phyloP scores from a whole-genome alignment of 208 protist genomes.

The Leishmania mexicana region DNA sequence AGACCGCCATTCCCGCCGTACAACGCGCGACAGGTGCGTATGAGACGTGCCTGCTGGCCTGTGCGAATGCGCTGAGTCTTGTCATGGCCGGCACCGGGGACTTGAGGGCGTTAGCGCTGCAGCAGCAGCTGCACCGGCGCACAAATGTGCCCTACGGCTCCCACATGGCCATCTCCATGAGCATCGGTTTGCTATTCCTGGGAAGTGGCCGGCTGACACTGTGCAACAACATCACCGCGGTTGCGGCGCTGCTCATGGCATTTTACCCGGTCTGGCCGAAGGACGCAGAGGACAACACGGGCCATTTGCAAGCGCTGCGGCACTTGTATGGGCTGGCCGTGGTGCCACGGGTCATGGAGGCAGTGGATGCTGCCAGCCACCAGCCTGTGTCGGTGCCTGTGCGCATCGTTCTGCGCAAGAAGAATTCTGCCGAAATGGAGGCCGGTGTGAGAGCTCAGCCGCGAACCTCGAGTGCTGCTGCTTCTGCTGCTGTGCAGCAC shows the following conservation, averaged over 20 bases:
- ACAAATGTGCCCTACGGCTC: slow-evolving; percentile 86
- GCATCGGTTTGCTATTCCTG: slow-evolving; percentile 95
- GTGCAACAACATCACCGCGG: slow-evolving; percentile 68
- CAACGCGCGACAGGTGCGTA: slow-evolving; percentile 80
- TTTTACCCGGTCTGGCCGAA: slow-evolving; percentile 95
- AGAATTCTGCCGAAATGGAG: not conserved
- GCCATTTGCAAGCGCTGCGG: slow-evolving; percentile 90
- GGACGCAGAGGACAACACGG: slow-evolving; percentile 88
- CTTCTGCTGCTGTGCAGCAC: not conserved
- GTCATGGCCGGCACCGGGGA: slow-evolving; percentile 96
- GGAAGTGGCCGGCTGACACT: slow-evolving; percentile 92
- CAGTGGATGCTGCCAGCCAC: slow-evolving; percentile 90
- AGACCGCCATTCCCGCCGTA: slow-evolving; percentile 44
- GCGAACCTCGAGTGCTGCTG: slow-evolving; percentile 48
- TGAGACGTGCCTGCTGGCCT: slow-evolving; percentile 72
- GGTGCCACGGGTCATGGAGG: slow-evolving; percentile 91
- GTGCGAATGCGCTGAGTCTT: slow-evolving; percentile 60
- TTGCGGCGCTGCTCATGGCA: slow-evolving; percentile 93
- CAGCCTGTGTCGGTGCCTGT: slow-evolving; percentile 71
- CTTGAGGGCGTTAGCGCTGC: slow-evolving; percentile 60
- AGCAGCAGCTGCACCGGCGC: slow-evolving; percentile 73
- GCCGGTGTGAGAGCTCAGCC: not conserved
- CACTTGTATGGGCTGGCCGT: slow-evolving; percentile 96
- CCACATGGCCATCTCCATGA: slow-evolving; percentile 95
- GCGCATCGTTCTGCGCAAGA: slow-evolving; percentile 51